Evolutionary conservation across 192 early-diverging fungal genomes (phyloP), one percentile per base, ranked within the genome.

Genomic region (Backusella luteola): DNA sequence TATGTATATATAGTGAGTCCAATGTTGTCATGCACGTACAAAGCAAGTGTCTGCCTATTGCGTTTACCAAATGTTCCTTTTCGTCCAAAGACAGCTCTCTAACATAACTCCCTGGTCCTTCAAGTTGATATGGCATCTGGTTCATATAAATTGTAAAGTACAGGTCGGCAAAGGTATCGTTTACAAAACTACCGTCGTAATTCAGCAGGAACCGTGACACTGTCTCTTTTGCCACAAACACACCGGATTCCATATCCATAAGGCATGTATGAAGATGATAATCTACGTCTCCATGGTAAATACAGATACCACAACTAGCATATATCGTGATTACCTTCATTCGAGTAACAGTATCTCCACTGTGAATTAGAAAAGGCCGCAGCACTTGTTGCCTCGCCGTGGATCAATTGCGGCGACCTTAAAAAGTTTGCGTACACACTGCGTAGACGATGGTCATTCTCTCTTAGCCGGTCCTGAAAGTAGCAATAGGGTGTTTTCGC

Each of bases 371-470:
- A 67, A 79, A 84, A 88, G 2, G 85, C 84, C 53, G 83, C 79
- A 3, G 84, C 75, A 53, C 81, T 86, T 6, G 66, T 35, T 42
- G 85, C 84, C n/a, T 88, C 86, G 9, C 85, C 85, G 66, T 89
- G 88, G 15, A 89, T 73, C 42, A 88, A 79, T 67, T 85, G 77
- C 3, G 88, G 86, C 49, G 84, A 85, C 0, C 86, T 79, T 12
- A 89, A 69, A 76, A 88, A 89, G 44, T 89, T 89, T 66, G 87
- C 85, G 78, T 89, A 89, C 53, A 87, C 81, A 66, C 84, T 82
- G 63, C 88, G 73, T 36, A 88, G 66, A 46, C 85, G 82, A 11
- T 74, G 74, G 14, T 80, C 80, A 35, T 77, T 74, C 26, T 19
- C 14, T 21, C 5, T 12, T 3, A 2, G 8, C 15, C 34, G 21